Base-by-base conservation (phyloP, 768 basidiomycete genomes). In the Myochromella boudieri region DNA sequence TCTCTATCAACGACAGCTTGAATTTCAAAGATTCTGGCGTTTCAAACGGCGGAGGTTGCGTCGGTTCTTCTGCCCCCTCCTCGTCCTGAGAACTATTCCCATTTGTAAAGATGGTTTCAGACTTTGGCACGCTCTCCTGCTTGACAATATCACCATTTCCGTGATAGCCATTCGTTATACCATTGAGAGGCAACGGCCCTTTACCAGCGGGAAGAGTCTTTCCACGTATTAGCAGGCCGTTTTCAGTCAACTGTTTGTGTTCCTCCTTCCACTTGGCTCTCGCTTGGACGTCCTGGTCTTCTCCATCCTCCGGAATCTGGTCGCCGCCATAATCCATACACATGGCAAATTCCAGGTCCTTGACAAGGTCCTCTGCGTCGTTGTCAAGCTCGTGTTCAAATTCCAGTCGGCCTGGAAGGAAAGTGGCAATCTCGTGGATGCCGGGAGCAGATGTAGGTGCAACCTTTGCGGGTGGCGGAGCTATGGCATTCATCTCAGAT, bases 371-470 rank as follows among this genome's bases (percentile, higher is more conserved):
- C 62, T 99, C 95, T 0, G 95, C 95, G 42, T 99, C 95, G 63
- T 99, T 97, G 60, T 97, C 95, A 4, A 92, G 70, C 66, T 99
- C 95, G 57, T 95, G 94, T 61, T 99, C 95, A 62, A 99, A 99
- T 66, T 99, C 95, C 27, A 99, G 76, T n/a, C 95, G 85, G 12
- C 95, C 95, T 7, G 95, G 95, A 61, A 99, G 85, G 69, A 87
- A 98, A 0, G 87, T 87, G 12, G 87, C 83, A 31, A 98, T 78
- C 68, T 99, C 95, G 63, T 97, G 95, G 12, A 91, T 82, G 3
- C 83, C 91, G 3, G 95, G 95, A 0, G 87, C 83, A 5, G 95
- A 98, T 5, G 88, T 91, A 3, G 94, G 87, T 1, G 87, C 77
- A 2, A 82, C 75, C 60, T 91, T 91, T 24, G 85, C 80, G 37